phyloP scores from a whole-genome alignment of 352 stramenopile genomes.

The Phytopythium aichiense region DNA sequence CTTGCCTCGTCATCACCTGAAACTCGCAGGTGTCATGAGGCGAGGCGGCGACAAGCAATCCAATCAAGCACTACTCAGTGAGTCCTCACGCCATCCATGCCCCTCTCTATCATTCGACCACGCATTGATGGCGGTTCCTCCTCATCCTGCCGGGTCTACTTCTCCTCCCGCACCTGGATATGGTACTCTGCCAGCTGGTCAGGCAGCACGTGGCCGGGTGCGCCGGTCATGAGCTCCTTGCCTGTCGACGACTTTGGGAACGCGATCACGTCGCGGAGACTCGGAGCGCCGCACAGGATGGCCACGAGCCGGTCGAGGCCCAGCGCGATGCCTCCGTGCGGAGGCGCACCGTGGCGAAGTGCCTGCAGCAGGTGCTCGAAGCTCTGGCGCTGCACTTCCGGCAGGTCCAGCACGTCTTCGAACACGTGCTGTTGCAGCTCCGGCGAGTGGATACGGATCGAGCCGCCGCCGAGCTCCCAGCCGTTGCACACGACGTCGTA shows the following conservation, averaged over 20 bases:
- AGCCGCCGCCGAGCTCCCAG: conserved; percentile 83
- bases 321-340: conserved; percentile 83
- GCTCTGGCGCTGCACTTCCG: conserved; percentile 58
- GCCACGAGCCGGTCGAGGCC: conserved; percentile 83
- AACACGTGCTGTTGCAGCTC: conserved; percentile 76
- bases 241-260: conserved; percentile 89
- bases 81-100: too few relatives aligned
- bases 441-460: conserved; percentile 79
- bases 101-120: too few relatives aligned
- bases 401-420: conserved; percentile 69
- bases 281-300: conserved; percentile 73
- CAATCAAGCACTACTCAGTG: too few relatives aligned
- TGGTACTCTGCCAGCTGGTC: conserved; percentile 79
- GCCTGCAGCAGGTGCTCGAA: conserved; percentile 85
- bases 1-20: too few relatives aligned
- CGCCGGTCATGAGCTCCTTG: conserved; percentile 85
- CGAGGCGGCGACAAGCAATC: too few relatives aligned
- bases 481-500: conserved; percentile 90
- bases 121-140: neutral
- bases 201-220: conserved; percentile 56
- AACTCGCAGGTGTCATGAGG: too few relatives aligned
- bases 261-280: conserved; percentile 86
- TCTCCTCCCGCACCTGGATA: conserved; percentile 12
- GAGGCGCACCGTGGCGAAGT: conserved; percentile 70
- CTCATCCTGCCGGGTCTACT: neutral